Evolutionary conservation across 164 flowering plant species (phyloP), one percentile per base, ranked within the genome.

Genomic region (Dillenia suffruticosa): DNA sequence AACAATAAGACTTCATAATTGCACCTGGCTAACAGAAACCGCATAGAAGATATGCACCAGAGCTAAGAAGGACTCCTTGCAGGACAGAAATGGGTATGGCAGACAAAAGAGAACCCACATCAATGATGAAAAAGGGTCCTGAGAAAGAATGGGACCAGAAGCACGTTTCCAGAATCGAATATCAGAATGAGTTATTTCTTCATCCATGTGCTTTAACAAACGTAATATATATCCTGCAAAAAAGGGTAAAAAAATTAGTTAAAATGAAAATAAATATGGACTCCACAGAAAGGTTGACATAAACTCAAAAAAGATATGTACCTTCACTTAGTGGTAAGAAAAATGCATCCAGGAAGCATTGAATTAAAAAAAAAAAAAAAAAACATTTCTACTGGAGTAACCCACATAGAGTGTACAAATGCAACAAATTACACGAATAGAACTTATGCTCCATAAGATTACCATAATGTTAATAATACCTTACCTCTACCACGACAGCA

Each of bases 41-140:
- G 56, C 73, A 70, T 94, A 91, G 81, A 86, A 88, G 62, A 86
- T 64, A 67, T 94, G 96, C 66, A 94, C 88, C 63, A 91, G 87
- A 58, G 84, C 76, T 44, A 84, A 59, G 66, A 86, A 76, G 54
- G 92, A 76, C n/a, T 84, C 87, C 61, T 70, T 56, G 62, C 86
- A 86, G 16, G 76, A 73, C 32, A 89, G 26, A 65, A 82, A 82
- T 46, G 89, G 92, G 56, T 22, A 57, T 40, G 99, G 99, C 45
- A 94, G 90, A 63, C 96, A 91, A 76, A 84, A 94, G 8, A 94
- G 82, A 59, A 79, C 70, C 97, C 91, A 94, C 96, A 94, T 94
- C 77, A 94, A 74, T 12, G 99, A 82, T 70, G 97, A 89, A 69
- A 94, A 94, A 32, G 99, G 86, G 68, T 94, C 99, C 70, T 63